A percentile compares a stretch with the other conserved stretches of the same genome.
Evolutionary conservation across 2,329 filamentous ascomycete species (phyloP).

Genomic region (Cercospora sp.): DNA sequence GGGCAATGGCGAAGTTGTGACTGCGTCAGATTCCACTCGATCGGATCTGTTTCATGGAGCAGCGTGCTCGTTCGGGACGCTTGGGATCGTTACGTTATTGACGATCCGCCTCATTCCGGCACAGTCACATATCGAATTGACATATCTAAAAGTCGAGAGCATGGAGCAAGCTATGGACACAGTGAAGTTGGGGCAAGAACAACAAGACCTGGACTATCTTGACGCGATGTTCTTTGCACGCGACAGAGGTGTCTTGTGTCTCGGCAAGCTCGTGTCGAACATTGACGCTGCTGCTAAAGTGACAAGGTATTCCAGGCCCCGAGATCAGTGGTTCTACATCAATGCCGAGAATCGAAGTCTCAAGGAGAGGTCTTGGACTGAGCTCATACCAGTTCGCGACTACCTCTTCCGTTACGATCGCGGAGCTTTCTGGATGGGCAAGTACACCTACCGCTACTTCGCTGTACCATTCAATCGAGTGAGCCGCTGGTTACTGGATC

Average conservation of each 20-base stretch:
- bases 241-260: constrained; percentile 45
- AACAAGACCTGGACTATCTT: constrained; percentile 47
- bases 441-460: constrained; percentile 62
- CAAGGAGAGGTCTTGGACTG: background rate
- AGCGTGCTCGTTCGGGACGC: constrained; percentile 63
- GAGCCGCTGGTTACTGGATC: constrained; percentile 54
- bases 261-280: constrained; percentile 37
- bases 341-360: constrained; percentile 53
- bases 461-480: constrained; percentile 58
- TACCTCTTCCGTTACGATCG: constrained; percentile 64
- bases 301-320: constrained; percentile 53
- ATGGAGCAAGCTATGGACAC: constrained; percentile 44
- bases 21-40: constrained; percentile 52
- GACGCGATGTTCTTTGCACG: constrained; percentile 55
- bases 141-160: constrained; percentile 45
- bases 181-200: constrained; percentile 16
- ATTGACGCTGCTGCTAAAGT: background rate
- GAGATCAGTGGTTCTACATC: constrained; percentile 72
- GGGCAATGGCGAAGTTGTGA: constrained; percentile 57
- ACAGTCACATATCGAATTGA: constrained; percentile 50
- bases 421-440: constrained; percentile 64
- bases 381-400: constrained; percentile 47
- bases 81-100: constrained; percentile 64
- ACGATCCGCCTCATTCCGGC: constrained; percentile 49
- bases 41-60: constrained; percentile 64